phyloP scores from a whole-genome alignment of 257 asterid species.

The Lycium ferocissimum region DNA sequence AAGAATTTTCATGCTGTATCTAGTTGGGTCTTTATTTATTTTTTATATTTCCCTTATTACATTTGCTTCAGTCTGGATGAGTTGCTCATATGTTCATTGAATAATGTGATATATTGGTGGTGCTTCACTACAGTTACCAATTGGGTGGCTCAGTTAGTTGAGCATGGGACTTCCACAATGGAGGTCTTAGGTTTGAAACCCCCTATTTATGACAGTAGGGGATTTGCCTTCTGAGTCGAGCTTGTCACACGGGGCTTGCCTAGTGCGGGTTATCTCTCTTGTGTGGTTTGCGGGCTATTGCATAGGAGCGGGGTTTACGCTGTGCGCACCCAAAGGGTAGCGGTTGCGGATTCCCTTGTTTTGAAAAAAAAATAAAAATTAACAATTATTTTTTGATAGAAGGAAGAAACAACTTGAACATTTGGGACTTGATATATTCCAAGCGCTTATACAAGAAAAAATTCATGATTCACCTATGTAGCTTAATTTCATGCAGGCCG shows the following conservation, averaged over 20 bases:
- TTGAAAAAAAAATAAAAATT: not conserved
- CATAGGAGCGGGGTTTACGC: too few species aligned
- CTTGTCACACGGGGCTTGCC: too few species aligned
- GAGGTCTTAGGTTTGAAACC: too few species aligned
- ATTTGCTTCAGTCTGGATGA: not conserved
- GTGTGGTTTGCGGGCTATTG: too few species aligned
- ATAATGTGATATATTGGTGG: not conserved
- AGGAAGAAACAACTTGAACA: not conserved
- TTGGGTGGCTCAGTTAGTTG: too few species aligned
- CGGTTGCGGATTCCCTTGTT: too few species aligned
- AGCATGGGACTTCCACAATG: too few species aligned
- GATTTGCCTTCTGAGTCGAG: too few species aligned
- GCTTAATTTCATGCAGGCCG: slow-evolving; percentile 54
- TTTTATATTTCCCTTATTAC: not conserved
- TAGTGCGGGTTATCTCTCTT: too few species aligned
- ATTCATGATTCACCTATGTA: not conserved
- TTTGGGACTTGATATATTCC: not conserved
- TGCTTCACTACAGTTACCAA: not conserved
- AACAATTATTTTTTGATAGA: not conserved
- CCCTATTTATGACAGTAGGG: too few species aligned
- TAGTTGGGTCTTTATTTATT: not conserved
- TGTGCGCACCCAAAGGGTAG: too few species aligned
- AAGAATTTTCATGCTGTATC: not conserved
- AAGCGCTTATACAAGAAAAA: not conserved
- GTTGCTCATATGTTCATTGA: not conserved